A percentile compares a stretch with the other conserved stretches of the same genome.
Conservation (phyloP, 176 grass and related monocot species). For the Echinochloa phyllopogon region DNA sequence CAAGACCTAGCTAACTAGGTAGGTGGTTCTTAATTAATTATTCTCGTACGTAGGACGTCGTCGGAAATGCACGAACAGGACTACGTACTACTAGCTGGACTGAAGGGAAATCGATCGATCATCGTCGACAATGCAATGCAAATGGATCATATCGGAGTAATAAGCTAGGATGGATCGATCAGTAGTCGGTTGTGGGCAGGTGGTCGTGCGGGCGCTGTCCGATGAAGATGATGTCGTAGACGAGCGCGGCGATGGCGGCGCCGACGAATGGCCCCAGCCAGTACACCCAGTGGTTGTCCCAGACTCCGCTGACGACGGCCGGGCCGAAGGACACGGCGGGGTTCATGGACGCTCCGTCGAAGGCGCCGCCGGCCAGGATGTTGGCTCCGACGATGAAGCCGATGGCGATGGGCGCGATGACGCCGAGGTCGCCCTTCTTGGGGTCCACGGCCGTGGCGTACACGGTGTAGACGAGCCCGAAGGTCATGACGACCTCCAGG, state of each 20-base stretch:
- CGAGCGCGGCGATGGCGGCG: slow-evolving; percentile 69
- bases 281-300: slow-evolving; percentile 82
- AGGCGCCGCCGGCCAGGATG: slow-evolving; percentile 77
- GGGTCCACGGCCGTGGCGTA: slow-evolving; percentile 80
- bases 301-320: slow-evolving; percentile 67
- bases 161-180: no score
- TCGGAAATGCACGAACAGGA: no score
- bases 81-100: no score
- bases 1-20: no score
- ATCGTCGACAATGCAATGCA: no score
- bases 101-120: no score
- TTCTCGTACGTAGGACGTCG: no score
- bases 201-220: slow-evolving; percentile 61
- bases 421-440: slow-evolving; percentile 61
- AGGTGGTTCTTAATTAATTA: no score
- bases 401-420: slow-evolving; percentile 72
- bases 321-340: slow-evolving; percentile 83
- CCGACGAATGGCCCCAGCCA: slow-evolving; percentile 76
- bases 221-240: slow-evolving; percentile 79
- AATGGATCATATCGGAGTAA: no score
- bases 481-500: slow-evolving; percentile 87
- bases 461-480: slow-evolving; percentile 84
- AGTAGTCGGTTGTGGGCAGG: slow-evolving; percentile 66
- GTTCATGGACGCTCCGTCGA: slow-evolving; percentile 87
- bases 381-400: slow-evolving; percentile 85